Evolutionary conservation across 208 protist species (phyloP).

Genomic region (Endotrypanum monterogeii): DNA sequence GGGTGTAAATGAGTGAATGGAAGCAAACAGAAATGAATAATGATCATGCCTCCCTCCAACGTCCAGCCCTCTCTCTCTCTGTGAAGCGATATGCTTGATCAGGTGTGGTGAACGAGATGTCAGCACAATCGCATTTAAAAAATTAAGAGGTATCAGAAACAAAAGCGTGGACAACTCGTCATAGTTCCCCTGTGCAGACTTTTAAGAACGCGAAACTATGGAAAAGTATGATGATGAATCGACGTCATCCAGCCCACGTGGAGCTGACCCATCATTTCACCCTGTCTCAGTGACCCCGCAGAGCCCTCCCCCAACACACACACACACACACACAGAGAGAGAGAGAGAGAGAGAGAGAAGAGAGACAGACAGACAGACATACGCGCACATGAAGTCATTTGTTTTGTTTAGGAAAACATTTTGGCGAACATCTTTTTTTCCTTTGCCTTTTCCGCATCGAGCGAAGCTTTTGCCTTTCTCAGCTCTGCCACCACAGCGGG

Average conservation of each 20-base stretch:
- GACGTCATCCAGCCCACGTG: no score
- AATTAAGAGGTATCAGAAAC: neutral
- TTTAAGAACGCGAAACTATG: no score
- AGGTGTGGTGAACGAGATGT: no score
- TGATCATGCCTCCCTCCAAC: no score
- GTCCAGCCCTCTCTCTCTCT: no score
- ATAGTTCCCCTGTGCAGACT: no score
- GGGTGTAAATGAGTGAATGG: no score
- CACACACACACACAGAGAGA: neutral
- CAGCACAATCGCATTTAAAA: no score
- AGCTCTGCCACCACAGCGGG: conserved; percentile 55
- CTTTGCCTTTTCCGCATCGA: conserved; percentile 47
- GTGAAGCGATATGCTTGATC: no score
- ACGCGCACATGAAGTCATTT: neutral
- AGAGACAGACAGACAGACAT: neutral
- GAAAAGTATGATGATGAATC: neutral
- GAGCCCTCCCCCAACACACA: neutral
- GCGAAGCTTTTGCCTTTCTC: conserved; percentile 24
- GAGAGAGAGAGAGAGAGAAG: neutral
- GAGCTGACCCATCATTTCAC: no score
- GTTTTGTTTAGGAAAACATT: conserved; percentile 47
- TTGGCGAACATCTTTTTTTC: conserved; percentile 75
- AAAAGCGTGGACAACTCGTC: neutral
- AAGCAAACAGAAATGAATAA: no score
- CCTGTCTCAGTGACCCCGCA: neutral